These are phyloP conservation scores for Isatis tinctoria DNA, from an alignment of 345 rosid genomes.

Conservation along the genomic window DNA sequence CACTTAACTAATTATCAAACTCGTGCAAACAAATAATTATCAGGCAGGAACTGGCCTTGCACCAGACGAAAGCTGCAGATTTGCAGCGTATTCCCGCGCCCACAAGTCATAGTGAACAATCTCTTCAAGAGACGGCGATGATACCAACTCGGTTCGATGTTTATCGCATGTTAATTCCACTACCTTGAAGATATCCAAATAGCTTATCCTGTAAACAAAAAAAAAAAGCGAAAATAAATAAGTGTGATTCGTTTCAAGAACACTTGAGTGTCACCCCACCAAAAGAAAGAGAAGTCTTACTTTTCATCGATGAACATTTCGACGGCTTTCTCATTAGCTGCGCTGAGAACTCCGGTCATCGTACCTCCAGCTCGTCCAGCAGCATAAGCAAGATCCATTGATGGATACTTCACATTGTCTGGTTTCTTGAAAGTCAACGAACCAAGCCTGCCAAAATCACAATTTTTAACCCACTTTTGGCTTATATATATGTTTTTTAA, in stretches of 20 bases:
- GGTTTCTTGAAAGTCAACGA: constrained; percentile 87
- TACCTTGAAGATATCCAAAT: constrained; percentile 85
- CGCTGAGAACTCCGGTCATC: constrained; percentile 99
- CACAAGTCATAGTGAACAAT: constrained; percentile 84
- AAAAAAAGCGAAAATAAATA: background rate
- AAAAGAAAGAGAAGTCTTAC: constrained; percentile 33
- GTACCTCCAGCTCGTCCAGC: constrained; percentile 99
- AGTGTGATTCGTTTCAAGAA: background rate
- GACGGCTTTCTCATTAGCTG: constrained; percentile 89
- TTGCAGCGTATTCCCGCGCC: constrained; percentile 77
- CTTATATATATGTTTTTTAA: background rate
- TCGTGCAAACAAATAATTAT: background rate
- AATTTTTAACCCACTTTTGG: background rate
- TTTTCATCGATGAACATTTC: constrained; percentile 78
- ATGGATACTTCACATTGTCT: constrained; percentile 84
- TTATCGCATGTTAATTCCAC: constrained; percentile 82
- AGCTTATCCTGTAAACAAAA: constrained; percentile 59
- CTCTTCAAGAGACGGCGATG: constrained; percentile 76
- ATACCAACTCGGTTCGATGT: constrained; percentile 67
- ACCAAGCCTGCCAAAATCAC: constrained; percentile 58
- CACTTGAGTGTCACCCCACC: background rate
- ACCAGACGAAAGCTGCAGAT: constrained; percentile 41
- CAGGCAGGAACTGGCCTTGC: constrained; percentile 45
- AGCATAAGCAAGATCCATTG: constrained; percentile 91
- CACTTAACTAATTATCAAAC: background rate